phyloP scores from a whole-genome alignment of 371 early-diverging fungal species.

The Mucor lusitanicus region DNA sequence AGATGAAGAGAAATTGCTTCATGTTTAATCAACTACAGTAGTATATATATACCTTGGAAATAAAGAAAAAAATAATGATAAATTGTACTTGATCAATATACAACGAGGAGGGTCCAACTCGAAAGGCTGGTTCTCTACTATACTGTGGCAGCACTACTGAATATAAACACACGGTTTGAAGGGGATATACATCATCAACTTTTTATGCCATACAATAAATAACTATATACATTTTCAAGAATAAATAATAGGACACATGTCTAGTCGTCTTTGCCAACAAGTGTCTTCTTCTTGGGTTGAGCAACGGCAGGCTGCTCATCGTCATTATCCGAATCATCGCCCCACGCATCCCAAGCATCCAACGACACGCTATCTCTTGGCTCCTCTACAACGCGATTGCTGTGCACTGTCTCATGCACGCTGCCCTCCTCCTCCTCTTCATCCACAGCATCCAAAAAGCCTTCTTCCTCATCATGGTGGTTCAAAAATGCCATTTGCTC shows the following conservation, averaged over 20 bases:
- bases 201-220: background rate
- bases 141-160: too few species aligned
- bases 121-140: too few species aligned
- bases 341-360: conserved; percentile 18
- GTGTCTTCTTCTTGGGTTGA: background rate
- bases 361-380: conserved; percentile 5
- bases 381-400: background rate
- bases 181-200: background rate
- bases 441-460: conserved; percentile 1
- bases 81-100: too few species aligned
- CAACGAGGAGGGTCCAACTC: too few species aligned
- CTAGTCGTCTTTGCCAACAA: conserved; percentile 2
- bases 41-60: too few species aligned
- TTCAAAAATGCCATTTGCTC: conserved; percentile 4
- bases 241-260: background rate
- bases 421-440: background rate
- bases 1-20: background rate
- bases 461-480: conserved; percentile 7
- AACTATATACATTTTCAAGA: background rate
- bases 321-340: conserved; percentile 5
- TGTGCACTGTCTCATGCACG: background rate
- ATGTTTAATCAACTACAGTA: too few species aligned
- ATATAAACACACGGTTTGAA: too few species aligned
- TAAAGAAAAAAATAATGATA: too few species aligned
- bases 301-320: background rate